A percentile compares a stretch with the other conserved stretches of the same genome.
These are phyloP conservation scores for Graphilbum sp. DNA, from an alignment of 2,329 filamentous ascomycete genomes.

Conservation along the genomic window DNA sequence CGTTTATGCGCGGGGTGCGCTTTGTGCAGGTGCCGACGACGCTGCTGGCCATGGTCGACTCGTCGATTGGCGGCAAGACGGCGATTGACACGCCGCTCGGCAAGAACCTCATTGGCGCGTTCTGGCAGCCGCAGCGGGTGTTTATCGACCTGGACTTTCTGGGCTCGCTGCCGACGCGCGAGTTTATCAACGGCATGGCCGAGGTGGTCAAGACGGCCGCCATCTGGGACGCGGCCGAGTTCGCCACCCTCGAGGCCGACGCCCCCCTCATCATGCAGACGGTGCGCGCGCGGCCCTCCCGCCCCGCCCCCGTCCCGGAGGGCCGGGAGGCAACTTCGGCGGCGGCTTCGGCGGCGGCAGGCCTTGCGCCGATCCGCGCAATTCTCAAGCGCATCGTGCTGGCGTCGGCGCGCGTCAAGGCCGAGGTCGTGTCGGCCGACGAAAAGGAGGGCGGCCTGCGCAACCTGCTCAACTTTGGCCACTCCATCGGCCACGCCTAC, in stretches of 20 bases:
- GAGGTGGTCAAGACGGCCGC: conserved; percentile 96
- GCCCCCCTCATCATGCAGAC: conserved; percentile 60
- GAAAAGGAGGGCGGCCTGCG: conserved; percentile 87
- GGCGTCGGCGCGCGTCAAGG: conserved; percentile 85
- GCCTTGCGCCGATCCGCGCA: conserved; percentile 54
- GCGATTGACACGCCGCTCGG: conserved; percentile 92
- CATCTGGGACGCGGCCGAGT: conserved; percentile 85
- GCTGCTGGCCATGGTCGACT: conserved; percentile 92
- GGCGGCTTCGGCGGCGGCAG: conserved; percentile 26
- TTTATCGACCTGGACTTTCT: conserved; percentile 91
- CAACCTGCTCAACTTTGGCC: conserved; percentile 92
- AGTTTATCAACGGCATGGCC: conserved; percentile 98
- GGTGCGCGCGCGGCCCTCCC: conserved; percentile 37
- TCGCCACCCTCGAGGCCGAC: conserved; percentile 67
- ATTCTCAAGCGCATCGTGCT: conserved; percentile 67
- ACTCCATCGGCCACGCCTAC: conserved; percentile 93
- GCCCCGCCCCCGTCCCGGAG: too few species aligned
- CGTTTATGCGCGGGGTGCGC: conserved; percentile 93
- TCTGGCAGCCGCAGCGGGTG: conserved; percentile 89
- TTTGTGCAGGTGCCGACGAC: conserved; percentile 96
- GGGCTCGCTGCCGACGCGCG: conserved; percentile 73
- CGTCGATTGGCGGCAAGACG: conserved; percentile 94
- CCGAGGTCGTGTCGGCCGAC: conserved; percentile 82
- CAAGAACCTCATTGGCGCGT: conserved; percentile 89
- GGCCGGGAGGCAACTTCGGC: too few species aligned